phyloP scores from a whole-genome alignment of 2,329 filamentous ascomycete species.

The Aspergillus spinulosporus region DNA sequence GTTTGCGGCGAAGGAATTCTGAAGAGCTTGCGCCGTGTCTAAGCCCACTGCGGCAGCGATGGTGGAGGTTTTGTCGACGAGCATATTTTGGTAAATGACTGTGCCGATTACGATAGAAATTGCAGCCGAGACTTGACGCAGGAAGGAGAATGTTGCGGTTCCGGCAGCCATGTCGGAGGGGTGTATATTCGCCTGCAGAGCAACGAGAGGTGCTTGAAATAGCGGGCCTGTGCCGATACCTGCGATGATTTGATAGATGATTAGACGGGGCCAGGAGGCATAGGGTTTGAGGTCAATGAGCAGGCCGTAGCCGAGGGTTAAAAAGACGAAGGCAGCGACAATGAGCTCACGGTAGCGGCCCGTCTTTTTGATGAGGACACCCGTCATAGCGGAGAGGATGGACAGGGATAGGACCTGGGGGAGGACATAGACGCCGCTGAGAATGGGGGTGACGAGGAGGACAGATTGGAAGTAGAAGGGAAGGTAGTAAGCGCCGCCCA shows the following conservation, averaged over 20 bases:
- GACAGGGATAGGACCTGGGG: conserved; percentile 69
- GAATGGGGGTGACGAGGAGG: conserved; percentile 65
- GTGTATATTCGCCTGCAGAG: conserved; percentile 63
- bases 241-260: conserved; percentile 59
- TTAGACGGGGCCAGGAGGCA: conserved; percentile 53
- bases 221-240: conserved; percentile 64
- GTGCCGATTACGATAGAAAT: conserved; percentile 61
- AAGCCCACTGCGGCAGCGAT: conserved; percentile 34
- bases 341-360: conserved; percentile 66
- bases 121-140: conserved; percentile 59
- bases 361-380: conserved; percentile 71
- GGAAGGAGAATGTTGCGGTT: conserved; percentile 62
- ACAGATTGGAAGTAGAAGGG: conserved; percentile 83
- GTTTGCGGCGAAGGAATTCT: conserved; percentile 38
- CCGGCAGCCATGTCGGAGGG: conserved; percentile 63
- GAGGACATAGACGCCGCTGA: conserved; percentile 73
- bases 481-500: conserved; percentile 75
- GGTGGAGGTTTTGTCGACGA: conserved; percentile 32
- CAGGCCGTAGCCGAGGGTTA: conserved; percentile 66
- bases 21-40: conserved; percentile 27
- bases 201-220: conserved; percentile 63
- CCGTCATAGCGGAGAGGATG: conserved; percentile 59
- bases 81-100: conserved; percentile 47
- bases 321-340: conserved; percentile 57
- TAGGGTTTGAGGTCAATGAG: conserved; percentile 58